Base-by-base conservation (phyloP, 345 rosid species). In the Garcia nutans region DNA sequence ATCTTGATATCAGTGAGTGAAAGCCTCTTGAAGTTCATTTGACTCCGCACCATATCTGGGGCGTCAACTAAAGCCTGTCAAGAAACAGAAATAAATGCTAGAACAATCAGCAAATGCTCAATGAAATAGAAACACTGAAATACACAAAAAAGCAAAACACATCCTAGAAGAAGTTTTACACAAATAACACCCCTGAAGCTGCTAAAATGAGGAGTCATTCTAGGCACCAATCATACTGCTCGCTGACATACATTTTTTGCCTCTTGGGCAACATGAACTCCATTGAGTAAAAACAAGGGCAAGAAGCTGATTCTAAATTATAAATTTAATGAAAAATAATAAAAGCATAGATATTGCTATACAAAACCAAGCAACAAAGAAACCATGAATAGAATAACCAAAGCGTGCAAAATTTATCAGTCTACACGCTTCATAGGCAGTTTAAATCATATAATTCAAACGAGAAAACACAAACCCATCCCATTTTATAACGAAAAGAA, bases 21-120 rank as follows among this genome's bases (percentile, higher is more conserved):
- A 41, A 95, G 87, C 81, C 99, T 93, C 92, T 95, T 95, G 79
- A 95, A 93, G 71, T 93, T 92, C 87, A 91, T 95, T 84, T 93
- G 99, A 75, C 90, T 77, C 79, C 99, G 88, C 69, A 93, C 94
- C 96, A 91, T 91, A 79, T 90, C 96, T 11, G 96, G 97, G 20
- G 99, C 93, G 74, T 96, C 99, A 26, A 96, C 98, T 13, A 96
- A 87, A 56, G 98, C 99, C 99, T 96, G 76, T 20, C 58, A 81
- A 66, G 28, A 41, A 57, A 16, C 11, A 4, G 16, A n/a, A 15
- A 23, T 31, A 41, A 64, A 31, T 45, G 26, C 5, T 26, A 19
- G 42, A 66, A 44, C 50, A 24, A 11, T 50, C 9, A 22, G 55
- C 31, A 44, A 5, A 5, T 45, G n/a, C 57, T 6, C 42, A 13